Percentiles rank a stretch among this genome's conserved stretches.
Conservation (phyloP, 768 basidiomycete genomes). For the Mycena latifolia region DNA sequence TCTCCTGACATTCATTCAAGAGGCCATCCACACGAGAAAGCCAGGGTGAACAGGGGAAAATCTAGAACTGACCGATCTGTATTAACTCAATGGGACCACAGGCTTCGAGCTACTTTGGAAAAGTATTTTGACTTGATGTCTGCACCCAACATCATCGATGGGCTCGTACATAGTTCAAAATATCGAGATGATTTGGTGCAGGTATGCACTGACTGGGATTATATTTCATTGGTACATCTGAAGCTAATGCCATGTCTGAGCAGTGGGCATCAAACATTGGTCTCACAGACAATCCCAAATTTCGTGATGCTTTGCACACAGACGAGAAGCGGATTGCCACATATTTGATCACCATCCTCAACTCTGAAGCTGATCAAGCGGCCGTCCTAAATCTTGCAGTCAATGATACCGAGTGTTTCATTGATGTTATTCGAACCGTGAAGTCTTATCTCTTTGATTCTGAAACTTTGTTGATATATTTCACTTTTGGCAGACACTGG, state of each 20-base stretch:
- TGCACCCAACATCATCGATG: not conserved
- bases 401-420: not conserved
- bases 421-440: not conserved
- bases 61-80: not conserved
- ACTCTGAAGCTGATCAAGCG: not conserved
- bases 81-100: not conserved
- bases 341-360: not conserved
- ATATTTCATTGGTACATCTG: not conserved
- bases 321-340: not conserved
- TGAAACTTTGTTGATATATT: not conserved
- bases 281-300: no score
- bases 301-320: not conserved
- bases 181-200: not conserved
- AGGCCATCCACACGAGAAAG: not conserved
- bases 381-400: not conserved
- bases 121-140: not conserved
- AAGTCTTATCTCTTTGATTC: not conserved
- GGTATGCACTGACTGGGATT: not conserved
- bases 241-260: not conserved
- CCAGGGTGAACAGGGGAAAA: not conserved
- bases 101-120: not conserved
- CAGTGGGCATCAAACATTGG: no score
- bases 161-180: not conserved
- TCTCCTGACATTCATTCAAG: not conserved
- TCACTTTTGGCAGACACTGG: slow-evolving; percentile 1